Conservation (phyloP, 257 asterid species). For the Ballota nigra region DNA sequence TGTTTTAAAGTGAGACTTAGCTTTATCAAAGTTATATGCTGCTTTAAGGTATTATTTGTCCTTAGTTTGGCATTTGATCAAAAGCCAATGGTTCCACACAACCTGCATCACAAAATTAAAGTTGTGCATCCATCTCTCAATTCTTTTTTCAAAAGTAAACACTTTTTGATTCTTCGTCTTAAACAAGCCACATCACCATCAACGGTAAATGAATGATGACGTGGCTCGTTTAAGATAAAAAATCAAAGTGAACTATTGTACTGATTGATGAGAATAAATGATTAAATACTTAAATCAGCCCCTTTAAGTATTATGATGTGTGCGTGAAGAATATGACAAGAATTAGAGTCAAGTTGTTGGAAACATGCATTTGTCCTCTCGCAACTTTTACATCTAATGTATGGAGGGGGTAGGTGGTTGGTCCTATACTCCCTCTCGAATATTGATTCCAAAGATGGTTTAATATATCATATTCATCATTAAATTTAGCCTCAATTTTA, state of each 20-base stretch:
- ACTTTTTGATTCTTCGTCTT: neutral
- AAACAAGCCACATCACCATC: neutral
- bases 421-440: neutral
- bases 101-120: constrained; percentile 6
- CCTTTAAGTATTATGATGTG: neutral
- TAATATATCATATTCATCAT: too few relatives aligned
- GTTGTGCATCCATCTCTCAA: neutral
- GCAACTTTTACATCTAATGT: neutral
- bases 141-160: neutral
- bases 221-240: neutral
- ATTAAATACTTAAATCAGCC: neutral
- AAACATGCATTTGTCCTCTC: neutral
- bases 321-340: constrained; percentile 13
- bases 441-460: too few relatives aligned
- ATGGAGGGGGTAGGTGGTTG: neutral
- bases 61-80: constrained; percentile 20
- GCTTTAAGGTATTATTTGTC: constrained; percentile 24
- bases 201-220: neutral
- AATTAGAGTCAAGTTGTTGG: neutral
- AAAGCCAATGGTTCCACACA: constrained; percentile 18
- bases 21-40: constrained; percentile 29
- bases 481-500: too few relatives aligned
- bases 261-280: neutral
- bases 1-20: constrained; percentile 4
- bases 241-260: neutral